These are phyloP conservation scores for Karstenula rhodostoma DNA, from an alignment of 2,329 filamentous ascomycete species.

Conservation along the genomic window DNA sequence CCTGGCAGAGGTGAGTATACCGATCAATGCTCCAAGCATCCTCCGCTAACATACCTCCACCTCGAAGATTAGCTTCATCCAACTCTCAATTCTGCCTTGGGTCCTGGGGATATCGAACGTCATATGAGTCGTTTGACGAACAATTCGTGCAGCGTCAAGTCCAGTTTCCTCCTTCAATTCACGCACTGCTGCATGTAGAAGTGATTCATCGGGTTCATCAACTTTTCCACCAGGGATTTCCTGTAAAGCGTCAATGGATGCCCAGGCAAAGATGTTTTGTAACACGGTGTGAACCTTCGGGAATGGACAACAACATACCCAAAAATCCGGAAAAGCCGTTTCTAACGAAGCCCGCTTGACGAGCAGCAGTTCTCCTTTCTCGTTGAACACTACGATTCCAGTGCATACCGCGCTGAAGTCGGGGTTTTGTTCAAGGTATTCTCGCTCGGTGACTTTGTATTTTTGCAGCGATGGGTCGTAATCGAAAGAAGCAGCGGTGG, in stretches of 20 bases:
- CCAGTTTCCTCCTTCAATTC: conserved; percentile 63
- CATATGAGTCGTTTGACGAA: conserved; percentile 52
- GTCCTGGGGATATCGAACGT: conserved; percentile 31
- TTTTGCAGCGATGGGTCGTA: conserved; percentile 35
- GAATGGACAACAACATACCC: conserved; percentile 32
- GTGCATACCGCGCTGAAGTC: conserved; percentile 39
- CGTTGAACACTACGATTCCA: conserved; percentile 44
- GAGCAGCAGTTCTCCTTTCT: conserved; percentile 41
- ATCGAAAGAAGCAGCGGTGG: conserved; percentile 21
- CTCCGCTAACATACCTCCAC: conserved; percentile 21
- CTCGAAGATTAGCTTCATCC: conserved; percentile 48
- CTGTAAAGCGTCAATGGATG: conserved; percentile 36
- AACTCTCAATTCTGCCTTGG: conserved; percentile 27
- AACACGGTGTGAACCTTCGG: not conserved
- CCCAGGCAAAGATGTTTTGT: not conserved
- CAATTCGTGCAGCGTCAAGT: conserved; percentile 53
- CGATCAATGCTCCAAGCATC: conserved; percentile 43
- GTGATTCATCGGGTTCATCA: conserved; percentile 56
- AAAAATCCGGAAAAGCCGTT: conserved; percentile 43
- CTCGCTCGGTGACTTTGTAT: conserved; percentile 38
- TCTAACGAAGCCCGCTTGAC: conserved; percentile 48
- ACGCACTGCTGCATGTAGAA: conserved; percentile 59
- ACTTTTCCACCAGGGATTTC: conserved; percentile 62
- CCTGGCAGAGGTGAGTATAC: conserved; percentile 15
- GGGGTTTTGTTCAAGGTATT: conserved; percentile 36